Percentiles rank a stretch among this genome's conserved stretches.
Evolutionary conservation across 176 grass and related monocot species (phyloP).

Genomic region (Musa acuminata): DNA sequence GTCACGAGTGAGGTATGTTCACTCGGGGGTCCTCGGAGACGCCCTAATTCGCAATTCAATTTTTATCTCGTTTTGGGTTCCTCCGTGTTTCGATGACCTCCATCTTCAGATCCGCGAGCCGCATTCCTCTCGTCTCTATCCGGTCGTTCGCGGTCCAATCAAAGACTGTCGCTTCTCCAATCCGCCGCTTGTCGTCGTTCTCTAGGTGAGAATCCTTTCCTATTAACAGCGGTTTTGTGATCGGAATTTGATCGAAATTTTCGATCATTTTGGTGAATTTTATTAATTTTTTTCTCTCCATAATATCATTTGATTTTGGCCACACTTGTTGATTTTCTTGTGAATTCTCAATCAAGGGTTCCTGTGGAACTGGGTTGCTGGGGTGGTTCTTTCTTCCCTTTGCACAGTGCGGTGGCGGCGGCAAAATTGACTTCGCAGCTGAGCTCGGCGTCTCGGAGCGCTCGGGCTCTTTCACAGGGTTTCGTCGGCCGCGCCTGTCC

Average conservation of each 20-base stretch:
- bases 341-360: slow-evolving; percentile 23
- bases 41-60: no score
- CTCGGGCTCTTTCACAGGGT: slow-evolving; percentile 72
- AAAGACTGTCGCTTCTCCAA: not conserved
- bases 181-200: slow-evolving; percentile 25
- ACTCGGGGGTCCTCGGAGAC: no score
- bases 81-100: not conserved
- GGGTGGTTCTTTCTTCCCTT: slow-evolving; percentile 47
- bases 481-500: slow-evolving; percentile 92
- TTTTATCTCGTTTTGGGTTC: no score
- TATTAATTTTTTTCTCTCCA: no score
- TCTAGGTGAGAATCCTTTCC: slow-evolving; percentile 33
- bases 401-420: slow-evolving; percentile 74
- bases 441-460: slow-evolving; percentile 61
- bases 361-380: slow-evolving; percentile 72
- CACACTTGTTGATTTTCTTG: not conserved
- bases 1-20: no score
- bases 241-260: no score
- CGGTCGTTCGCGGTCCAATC: not conserved
- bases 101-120: not conserved
- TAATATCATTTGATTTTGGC: slow-evolving; percentile 2
- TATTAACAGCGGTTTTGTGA: no score
- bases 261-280: no score
- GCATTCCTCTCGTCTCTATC: not conserved
- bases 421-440: slow-evolving; percentile 79